Conservation (phyloP, 495 filamentous ascomycete genomes). For the Xylaria telfairii region DNA sequence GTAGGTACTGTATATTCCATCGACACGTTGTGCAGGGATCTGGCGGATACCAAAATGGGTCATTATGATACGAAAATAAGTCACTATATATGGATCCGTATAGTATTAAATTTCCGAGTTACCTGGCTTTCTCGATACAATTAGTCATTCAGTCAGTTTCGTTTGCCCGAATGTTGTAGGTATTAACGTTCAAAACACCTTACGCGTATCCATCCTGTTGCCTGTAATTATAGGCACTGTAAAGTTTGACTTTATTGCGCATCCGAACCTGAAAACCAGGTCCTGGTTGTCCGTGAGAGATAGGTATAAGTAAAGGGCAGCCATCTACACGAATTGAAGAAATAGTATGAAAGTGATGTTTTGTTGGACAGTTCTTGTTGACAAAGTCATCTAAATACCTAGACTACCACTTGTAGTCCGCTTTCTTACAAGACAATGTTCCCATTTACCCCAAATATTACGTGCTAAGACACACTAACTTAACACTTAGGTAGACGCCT, state of each 20-base stretch:
- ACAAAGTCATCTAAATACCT: neutral
- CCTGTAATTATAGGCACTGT: neutral
- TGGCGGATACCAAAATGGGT: neutral
- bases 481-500: neutral
- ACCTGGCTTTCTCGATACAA: neutral
- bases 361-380: too few relatives aligned
- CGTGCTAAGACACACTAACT: neutral
- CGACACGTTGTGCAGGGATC: neutral
- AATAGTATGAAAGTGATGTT: neutral
- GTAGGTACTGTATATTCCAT: too few relatives aligned
- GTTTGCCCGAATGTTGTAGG: neutral
- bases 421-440: neutral
- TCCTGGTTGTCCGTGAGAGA: neutral
- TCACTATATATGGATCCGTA: too few relatives aligned
- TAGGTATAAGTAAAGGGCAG: neutral
- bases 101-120: conserved; percentile 15
- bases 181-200: neutral
- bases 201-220: too few relatives aligned
- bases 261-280: neutral
- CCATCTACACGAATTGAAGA: too few relatives aligned
- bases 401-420: neutral
- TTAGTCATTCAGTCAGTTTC: conserved; percentile 8
- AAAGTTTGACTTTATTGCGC: neutral
- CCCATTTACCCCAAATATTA: neutral
- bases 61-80: neutral